phyloP scores from a whole-genome alignment of 2,329 filamentous ascomycete genomes.

The Aspergillus uvarum region DNA sequence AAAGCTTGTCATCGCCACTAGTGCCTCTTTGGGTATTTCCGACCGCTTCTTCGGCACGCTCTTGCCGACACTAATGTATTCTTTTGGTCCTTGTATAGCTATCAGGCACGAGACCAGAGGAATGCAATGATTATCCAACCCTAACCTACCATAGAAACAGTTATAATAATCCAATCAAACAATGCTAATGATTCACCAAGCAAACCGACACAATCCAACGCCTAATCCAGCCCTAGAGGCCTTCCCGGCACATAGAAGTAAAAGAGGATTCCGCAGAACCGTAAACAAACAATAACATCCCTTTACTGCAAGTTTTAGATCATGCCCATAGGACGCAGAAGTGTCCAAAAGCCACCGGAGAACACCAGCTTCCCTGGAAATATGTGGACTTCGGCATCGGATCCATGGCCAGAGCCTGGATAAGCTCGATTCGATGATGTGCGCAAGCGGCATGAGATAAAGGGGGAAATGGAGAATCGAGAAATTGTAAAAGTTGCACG shows the following conservation, averaged over 20 bases:
- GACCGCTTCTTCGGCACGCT: neutral
- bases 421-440: neutral
- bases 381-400: neutral
- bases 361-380: neutral
- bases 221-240: slow-evolving; percentile 2
- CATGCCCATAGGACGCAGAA: neutral
- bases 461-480: neutral
- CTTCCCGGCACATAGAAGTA: neutral
- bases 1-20: slow-evolving; percentile 11
- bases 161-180: neutral
- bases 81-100: neutral
- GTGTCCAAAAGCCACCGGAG: neutral
- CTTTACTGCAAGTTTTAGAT: neutral
- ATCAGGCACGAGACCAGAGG: neutral
- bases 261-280: neutral
- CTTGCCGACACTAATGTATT: neutral
- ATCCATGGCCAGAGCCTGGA: neutral
- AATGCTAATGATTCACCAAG: neutral
- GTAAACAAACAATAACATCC: neutral
- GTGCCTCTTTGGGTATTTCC: slow-evolving; percentile 11
- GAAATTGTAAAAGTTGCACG: neutral
- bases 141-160: neutral
- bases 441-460: neutral
- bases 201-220: neutral
- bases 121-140: neutral